Conservation (phyloP, 2,329 filamentous ascomycete genomes). For the Gremmenia infestans region DNA sequence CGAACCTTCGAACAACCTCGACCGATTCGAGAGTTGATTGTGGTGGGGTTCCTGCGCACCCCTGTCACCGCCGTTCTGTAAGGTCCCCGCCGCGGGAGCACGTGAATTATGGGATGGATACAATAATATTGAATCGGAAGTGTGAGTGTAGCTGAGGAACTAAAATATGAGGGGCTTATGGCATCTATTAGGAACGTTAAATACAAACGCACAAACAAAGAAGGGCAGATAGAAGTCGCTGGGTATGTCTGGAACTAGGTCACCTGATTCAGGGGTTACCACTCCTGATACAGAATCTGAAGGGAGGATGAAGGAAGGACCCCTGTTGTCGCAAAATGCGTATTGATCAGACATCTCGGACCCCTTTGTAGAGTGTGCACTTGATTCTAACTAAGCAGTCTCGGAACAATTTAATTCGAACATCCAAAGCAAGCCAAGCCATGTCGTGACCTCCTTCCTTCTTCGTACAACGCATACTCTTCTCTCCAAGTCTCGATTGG, state of each 20-base stretch:
- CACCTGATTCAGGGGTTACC: neutral
- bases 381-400: neutral
- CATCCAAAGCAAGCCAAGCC: neutral
- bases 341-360: neutral
- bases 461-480: neutral
- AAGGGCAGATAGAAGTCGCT: too few relatives aligned
- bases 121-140: neutral
- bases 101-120: conserved; percentile 1
- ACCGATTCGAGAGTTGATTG: neutral
- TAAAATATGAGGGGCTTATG: too few relatives aligned
- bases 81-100: neutral
- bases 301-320: neutral
- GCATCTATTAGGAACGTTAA: too few relatives aligned
- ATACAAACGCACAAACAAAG: too few relatives aligned
- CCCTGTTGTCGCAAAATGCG: neutral
- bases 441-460: neutral
- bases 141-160: neutral
- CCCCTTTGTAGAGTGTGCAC: neutral
- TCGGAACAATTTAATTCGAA: too few relatives aligned
- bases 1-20: neutral
- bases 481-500: conserved; percentile 2
- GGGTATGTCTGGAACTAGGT: neutral
- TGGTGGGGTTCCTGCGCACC: conserved; percentile 10
- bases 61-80: conserved; percentile 11
- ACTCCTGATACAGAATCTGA: neutral